These are phyloP conservation scores for Raphanus raphanistrum DNA, from an alignment of 345 rosid genomes.

Conservation along the genomic window DNA sequence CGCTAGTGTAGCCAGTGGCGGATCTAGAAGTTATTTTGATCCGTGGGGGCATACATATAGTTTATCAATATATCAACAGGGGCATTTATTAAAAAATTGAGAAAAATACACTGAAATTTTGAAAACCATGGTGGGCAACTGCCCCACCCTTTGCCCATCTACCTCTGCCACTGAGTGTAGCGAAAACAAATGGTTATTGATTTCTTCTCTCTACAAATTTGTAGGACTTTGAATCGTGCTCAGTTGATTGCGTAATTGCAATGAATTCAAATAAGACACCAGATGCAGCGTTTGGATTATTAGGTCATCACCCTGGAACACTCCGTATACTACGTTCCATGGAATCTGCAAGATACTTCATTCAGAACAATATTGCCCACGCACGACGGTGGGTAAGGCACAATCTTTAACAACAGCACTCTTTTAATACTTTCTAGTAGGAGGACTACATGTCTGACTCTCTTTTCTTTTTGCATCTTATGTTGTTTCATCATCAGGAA, in stretches of 20 bases:
- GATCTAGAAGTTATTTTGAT: too few species aligned
- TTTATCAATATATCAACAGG: too few species aligned
- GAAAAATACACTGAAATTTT: too few species aligned
- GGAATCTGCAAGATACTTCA: constrained; percentile 83
- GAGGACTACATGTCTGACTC: background rate
- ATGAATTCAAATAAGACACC: constrained; percentile 36
- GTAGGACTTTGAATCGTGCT: constrained; percentile 65
- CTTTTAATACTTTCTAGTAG: constrained; percentile 2
- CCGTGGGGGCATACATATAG: too few species aligned
- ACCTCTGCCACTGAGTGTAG: too few species aligned
- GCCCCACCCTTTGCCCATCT: too few species aligned
- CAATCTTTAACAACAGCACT: constrained; percentile 29
- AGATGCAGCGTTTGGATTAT: constrained; percentile 67
- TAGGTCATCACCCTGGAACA: constrained; percentile 42
- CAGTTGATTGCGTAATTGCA: constrained; percentile 64
- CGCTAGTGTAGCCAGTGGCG: too few species aligned
- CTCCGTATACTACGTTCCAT: constrained; percentile 72
- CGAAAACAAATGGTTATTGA: background rate
- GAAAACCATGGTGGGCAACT: too few species aligned
- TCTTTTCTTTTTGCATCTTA: too few species aligned
- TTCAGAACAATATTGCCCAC: constrained; percentile 56
- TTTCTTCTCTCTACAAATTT: constrained; percentile 3
- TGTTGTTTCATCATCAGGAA: constrained; percentile 43
- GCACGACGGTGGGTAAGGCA: constrained; percentile 99
- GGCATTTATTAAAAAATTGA: too few species aligned